phyloP scores from a whole-genome alignment of 805 yeast genomes.

The Ogataea allantospora region DNA sequence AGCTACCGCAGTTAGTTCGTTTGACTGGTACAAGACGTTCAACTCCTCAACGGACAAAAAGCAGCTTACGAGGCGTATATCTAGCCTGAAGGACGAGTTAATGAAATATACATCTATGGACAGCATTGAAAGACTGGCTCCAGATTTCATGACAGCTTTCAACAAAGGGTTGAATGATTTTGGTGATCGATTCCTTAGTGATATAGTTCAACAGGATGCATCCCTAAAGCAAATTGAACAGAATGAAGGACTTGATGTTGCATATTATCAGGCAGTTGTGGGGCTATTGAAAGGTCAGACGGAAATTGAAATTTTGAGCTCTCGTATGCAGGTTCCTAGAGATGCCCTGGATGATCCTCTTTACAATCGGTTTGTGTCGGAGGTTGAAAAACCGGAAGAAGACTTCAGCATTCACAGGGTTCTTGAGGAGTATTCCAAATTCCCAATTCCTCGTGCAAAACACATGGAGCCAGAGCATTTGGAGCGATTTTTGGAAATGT shows the following conservation, averaged over 20 bases:
- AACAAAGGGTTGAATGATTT: slow-evolving; percentile 16
- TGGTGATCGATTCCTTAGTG: slow-evolving; percentile 22
- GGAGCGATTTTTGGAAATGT: slow-evolving; percentile 20
- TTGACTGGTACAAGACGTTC: slow-evolving; percentile 17
- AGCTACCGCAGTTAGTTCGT: slow-evolving; percentile 1
- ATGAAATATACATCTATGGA: slow-evolving; percentile 16
- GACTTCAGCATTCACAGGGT: slow-evolving; percentile 6
- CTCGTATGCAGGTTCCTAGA: slow-evolving; percentile 13
- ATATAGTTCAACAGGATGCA: slow-evolving; percentile 17
- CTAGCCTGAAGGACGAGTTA: slow-evolving; percentile 15
- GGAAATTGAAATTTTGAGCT: slow-evolving; percentile 12
- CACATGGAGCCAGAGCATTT: slow-evolving; percentile 20
- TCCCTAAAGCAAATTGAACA: slow-evolving; percentile 14
- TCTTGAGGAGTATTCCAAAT: slow-evolving; percentile 15
- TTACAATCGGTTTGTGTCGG: slow-evolving; percentile 13
- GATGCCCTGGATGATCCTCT: slow-evolving; percentile 11
- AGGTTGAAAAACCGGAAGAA: slow-evolving; percentile 8
- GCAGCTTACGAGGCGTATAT: slow-evolving; percentile 3
- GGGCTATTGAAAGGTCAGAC: slow-evolving; percentile 17
- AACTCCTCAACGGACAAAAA: slow-evolving; percentile 1
- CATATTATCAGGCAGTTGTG: slow-evolving; percentile 21
- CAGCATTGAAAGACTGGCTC: slow-evolving; percentile 16
- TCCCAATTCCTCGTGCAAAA: slow-evolving; percentile 22
- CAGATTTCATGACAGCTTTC: slow-evolving; percentile 19
- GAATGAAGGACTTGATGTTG: slow-evolving; percentile 14